Base-by-base conservation (phyloP, 2,329 filamentous ascomycete species). In the Trichoderma sp. region DNA sequence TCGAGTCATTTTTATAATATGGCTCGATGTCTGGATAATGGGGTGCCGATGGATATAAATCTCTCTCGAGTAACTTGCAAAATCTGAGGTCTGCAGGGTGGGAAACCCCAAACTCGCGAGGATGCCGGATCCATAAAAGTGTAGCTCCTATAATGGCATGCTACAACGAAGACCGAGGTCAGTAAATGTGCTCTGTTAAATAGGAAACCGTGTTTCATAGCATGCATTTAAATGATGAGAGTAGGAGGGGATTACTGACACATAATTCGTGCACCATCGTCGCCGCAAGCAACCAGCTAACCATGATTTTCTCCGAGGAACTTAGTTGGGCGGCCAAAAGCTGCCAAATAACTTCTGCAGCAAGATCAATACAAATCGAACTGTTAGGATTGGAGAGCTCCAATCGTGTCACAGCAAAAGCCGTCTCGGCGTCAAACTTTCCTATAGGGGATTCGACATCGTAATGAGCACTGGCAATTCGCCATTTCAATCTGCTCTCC, bases 221-320 rank as follows among this genome's bases (percentile, higher is more conserved):
- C 34, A 36, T 36, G 26, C 17, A 47, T 4, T 4, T 4, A 5
- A 47, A 47, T 9, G n/a, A 47, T 47, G 62, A 6, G 23, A 28
- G 6, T 23, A 4, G 1, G 36, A 36, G 20, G n/a, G 23, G 34
- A 23, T 13, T 23, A 64, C 78, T 75, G 61, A 79, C 79, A 59
- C 77, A 76, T 7, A 80, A 28, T 67, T 80, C 79, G 26, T 80
- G 79, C 12, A 75, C 69, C 8, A 80, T 50, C 3, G 76, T 76
- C 1, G 59, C 34, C 3, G 77, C 76, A 13, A 77, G 34, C 11
- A 73, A 43, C 39, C 74, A 70, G 53, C 70, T 77, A 4, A 73
- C 62, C 74, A 77, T 74, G 36, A 76, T 65, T 63, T 75, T 77
- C 73, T 80, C 79, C 30, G 75, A 75, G 4, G 68, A 67, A 57